These are phyloP conservation scores for Colletotrichum somersetense DNA, from an alignment of 2,329 filamentous ascomycete genomes.

Conservation along the genomic window DNA sequence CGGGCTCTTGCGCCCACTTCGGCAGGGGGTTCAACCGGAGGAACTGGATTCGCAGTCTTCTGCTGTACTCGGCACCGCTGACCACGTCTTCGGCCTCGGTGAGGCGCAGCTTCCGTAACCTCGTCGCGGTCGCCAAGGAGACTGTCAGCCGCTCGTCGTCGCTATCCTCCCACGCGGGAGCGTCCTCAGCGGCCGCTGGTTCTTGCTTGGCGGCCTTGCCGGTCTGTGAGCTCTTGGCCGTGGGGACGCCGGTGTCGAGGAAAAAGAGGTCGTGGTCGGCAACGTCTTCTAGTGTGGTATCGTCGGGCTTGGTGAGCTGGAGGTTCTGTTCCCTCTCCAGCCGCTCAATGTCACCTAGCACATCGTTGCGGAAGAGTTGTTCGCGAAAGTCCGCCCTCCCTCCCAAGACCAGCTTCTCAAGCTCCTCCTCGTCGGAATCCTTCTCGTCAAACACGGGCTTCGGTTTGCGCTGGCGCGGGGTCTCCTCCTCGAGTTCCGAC, in stretches of 20 bases:
- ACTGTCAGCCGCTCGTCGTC: slow-evolving; percentile 91
- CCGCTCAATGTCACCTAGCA: slow-evolving; percentile 49
- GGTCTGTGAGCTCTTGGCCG: slow-evolving; percentile 50
- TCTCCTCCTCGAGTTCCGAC: slow-evolving; percentile 46
- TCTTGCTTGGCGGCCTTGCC: slow-evolving; percentile 46
- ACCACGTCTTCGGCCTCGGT: slow-evolving; percentile 88
- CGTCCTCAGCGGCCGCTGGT: slow-evolving; percentile 49
- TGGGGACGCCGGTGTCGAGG: slow-evolving; percentile 75
- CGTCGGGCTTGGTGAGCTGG: slow-evolving; percentile 55
- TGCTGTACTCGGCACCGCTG: slow-evolving; percentile 86
- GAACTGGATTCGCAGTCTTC: slow-evolving; percentile 83
- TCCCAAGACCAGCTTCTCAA: slow-evolving; percentile 90
- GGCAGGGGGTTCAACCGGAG: slow-evolving; percentile 70
- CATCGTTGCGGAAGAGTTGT: slow-evolving; percentile 73
- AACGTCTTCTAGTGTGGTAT: slow-evolving; percentile 66
- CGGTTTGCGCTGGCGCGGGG: slow-evolving; percentile 43
- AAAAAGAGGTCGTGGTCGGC: slow-evolving; percentile 89
- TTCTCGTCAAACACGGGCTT: slow-evolving; percentile 66
- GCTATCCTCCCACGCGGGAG: slow-evolving; percentile 90
- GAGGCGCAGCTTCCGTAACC: slow-evolving; percentile 84
- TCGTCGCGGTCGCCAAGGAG: slow-evolving; percentile 81
- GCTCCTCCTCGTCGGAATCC: slow-evolving; percentile 85
- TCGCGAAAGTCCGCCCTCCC: slow-evolving; percentile 85
- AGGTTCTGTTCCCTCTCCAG: slow-evolving; percentile 50
- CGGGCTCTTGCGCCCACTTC: slow-evolving; percentile 68